Evolutionary conservation across 2,329 filamentous ascomycete species (phyloP).

Genomic region (Xenosphaeropsis pyriputrescens): DNA sequence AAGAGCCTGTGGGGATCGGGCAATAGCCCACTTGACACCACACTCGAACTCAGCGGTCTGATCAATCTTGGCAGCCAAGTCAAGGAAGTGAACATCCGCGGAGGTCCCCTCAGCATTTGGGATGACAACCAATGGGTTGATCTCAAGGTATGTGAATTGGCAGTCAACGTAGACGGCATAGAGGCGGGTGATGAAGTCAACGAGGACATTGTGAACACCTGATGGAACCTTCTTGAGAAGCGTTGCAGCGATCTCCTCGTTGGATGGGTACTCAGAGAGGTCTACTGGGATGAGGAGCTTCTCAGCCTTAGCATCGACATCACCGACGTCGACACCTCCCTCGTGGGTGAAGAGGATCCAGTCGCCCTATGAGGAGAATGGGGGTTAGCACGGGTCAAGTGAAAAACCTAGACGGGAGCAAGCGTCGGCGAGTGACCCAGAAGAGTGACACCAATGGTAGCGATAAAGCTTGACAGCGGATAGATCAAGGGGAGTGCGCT

Average conservation of each 20-base stretch:
- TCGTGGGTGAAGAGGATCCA: conserved; percentile 99
- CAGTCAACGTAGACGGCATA: conserved; percentile 99
- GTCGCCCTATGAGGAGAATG: conserved; percentile 54
- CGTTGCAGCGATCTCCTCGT: conserved; percentile 74
- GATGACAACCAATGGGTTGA: conserved; percentile 97
- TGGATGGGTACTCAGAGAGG: conserved; percentile 86
- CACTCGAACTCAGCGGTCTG: conserved; percentile 99
- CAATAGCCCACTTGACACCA: conserved; percentile 97
- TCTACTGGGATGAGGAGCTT: conserved; percentile 97
- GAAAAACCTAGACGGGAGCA: background rate
- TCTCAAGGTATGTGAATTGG: conserved; percentile 99
- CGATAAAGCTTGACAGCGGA: no score
- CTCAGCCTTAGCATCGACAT: conserved; percentile 97
- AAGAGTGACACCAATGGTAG: no score
- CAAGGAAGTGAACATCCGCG: conserved; percentile 92
- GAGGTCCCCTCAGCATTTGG: conserved; percentile 87
- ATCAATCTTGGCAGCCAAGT: conserved; percentile 96
- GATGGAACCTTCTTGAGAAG: conserved; percentile 88
- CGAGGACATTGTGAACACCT: conserved; percentile 93
- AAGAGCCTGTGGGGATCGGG: conserved; percentile 76
- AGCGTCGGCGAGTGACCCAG: background rate
- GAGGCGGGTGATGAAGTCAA: conserved; percentile 96
- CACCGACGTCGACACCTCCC: conserved; percentile 97
- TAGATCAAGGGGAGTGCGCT: no score
- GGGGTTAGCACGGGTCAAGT: background rate